phyloP scores from a whole-genome alignment of 1,139 yeast species.

The Hyphopichia wangnamkhiaoensis region DNA sequence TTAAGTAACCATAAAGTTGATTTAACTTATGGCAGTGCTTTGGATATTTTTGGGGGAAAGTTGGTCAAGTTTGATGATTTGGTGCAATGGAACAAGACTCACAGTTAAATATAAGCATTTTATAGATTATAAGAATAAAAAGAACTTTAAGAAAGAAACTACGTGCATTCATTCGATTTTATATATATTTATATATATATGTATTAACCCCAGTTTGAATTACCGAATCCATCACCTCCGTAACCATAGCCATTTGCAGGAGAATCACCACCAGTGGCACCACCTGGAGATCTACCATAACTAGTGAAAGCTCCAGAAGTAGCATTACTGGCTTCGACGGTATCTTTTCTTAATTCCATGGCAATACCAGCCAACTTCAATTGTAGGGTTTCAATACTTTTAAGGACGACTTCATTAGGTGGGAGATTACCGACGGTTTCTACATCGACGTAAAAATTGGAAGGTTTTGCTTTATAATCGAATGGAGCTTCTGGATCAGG shows the following conservation, averaged over 20 bases:
- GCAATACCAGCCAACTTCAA: slow-evolving; percentile 89
- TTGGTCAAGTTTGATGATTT: slow-evolving; percentile 75
- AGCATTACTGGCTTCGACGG: slow-evolving; percentile 49
- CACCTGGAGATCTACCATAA: slow-evolving; percentile 50
- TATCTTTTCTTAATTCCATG: slow-evolving; percentile 70
- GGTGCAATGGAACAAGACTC: slow-evolving; percentile 62
- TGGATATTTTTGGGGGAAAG: slow-evolving; percentile 91
- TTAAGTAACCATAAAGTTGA: slow-evolving; percentile 84
- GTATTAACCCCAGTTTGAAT: slow-evolving; percentile 25
- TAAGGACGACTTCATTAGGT: slow-evolving; percentile 84
- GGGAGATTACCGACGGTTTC: slow-evolving; percentile 90
- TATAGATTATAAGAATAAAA: slow-evolving; percentile 4
- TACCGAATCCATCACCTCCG: slow-evolving; percentile 51
- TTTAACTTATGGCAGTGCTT: slow-evolving; percentile 86
- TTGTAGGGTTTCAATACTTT: slow-evolving; percentile 83
- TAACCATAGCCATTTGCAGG: slow-evolving; percentile 45
- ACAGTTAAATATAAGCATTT: no score
- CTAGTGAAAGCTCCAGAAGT: slow-evolving; percentile 49
- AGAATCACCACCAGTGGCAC: slow-evolving; percentile 38
- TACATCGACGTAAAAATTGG: slow-evolving; percentile 79
- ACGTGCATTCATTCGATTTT: no score
- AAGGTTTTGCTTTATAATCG: slow-evolving; percentile 82
- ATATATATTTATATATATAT: slow-evolving; percentile 5
- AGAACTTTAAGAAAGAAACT: slow-evolving; percentile 5
- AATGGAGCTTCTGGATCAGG: slow-evolving; percentile 87